These are phyloP conservation scores for Hypoxylon lienhwacheense DNA, from an alignment of 495 filamentous ascomycete species.

Conservation along the genomic window DNA sequence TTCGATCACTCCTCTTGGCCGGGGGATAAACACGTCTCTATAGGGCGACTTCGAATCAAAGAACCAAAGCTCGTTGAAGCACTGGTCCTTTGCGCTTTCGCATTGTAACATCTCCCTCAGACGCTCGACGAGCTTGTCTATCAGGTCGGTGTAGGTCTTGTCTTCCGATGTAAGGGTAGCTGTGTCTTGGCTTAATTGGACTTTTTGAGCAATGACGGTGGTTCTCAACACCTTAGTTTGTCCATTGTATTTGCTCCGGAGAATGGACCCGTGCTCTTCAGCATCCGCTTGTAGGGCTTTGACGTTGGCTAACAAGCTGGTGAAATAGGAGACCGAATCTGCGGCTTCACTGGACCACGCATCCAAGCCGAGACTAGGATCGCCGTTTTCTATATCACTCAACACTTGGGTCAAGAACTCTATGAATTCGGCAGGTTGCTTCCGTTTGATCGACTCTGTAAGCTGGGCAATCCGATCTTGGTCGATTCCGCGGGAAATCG, in stretches of 20 bases:
- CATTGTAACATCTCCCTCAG: slow-evolving; percentile 60
- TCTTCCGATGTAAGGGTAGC: slow-evolving; percentile 74
- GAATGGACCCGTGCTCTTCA: slow-evolving; percentile 48
- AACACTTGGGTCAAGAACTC: slow-evolving; percentile 40
- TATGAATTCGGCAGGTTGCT: slow-evolving; percentile 45
- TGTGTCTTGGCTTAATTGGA: slow-evolving; percentile 81
- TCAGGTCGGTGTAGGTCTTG: slow-evolving; percentile 70
- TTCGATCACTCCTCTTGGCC: slow-evolving; percentile 75
- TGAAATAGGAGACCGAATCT: slow-evolving; percentile 41
- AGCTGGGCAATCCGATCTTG: slow-evolving; percentile 35
- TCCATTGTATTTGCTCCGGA: slow-evolving; percentile 76
- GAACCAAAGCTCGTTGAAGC: slow-evolving; percentile 79
- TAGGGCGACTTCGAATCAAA: slow-evolving; percentile 80
- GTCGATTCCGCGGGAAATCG: slow-evolving; percentile 42
- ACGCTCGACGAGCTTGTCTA: slow-evolving; percentile 63
- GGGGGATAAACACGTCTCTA: slow-evolving; percentile 79
- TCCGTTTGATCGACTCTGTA: slow-evolving; percentile 46
- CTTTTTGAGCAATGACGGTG: slow-evolving; percentile 83
- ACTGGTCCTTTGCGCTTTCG: slow-evolving; percentile 62
- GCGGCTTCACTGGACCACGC: slow-evolving; percentile 39
- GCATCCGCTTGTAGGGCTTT: slow-evolving; percentile 45
- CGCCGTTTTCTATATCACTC: slow-evolving; percentile 42
- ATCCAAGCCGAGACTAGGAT: slow-evolving; percentile 42
- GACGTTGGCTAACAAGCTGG: slow-evolving; percentile 44
- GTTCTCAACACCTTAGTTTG: slow-evolving; percentile 73